Evolutionary conservation across 2,329 filamentous ascomycete genomes (phyloP).

Genomic region (Elsinoe australis): DNA sequence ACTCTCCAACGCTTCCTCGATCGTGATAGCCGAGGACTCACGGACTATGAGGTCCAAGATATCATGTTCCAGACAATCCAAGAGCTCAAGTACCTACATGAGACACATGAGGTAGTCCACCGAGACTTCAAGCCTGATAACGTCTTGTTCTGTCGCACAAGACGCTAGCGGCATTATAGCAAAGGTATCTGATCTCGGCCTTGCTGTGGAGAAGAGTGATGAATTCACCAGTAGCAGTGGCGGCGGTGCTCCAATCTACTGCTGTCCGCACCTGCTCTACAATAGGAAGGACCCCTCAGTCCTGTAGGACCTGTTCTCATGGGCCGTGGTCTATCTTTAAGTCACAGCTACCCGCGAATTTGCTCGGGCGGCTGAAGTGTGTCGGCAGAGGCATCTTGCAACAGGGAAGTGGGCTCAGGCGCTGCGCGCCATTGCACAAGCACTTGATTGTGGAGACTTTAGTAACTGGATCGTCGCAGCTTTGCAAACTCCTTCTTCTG

Average conservation of each 20-base stretch:
- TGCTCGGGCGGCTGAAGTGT: too few species aligned
- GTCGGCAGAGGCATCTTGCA: too few species aligned
- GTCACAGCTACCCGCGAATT: too few species aligned
- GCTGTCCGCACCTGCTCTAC: neutral
- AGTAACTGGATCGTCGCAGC: too few species aligned
- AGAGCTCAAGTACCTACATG: neutral
- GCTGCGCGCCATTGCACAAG: too few species aligned
- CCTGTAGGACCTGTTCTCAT: too few species aligned
- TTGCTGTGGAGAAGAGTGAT: neutral
- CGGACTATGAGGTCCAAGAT: neutral
- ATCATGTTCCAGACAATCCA: neutral
- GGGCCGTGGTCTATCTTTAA: too few species aligned
- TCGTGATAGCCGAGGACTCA: neutral
- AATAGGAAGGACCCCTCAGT: too few species aligned
- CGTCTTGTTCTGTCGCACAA: neutral
- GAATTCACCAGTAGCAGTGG: neutral
- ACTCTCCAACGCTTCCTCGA: neutral
- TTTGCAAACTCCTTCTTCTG: too few species aligned
- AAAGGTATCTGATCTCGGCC: neutral
- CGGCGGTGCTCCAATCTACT: neutral
- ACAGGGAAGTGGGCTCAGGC: too few species aligned
- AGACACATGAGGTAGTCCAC: neutral
- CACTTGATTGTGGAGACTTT: too few species aligned
- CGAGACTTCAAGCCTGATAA: neutral
- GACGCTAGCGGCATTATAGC: neutral